Evolutionary conservation across 768 basidiomycete genomes (phyloP), one percentile per base, ranked within the genome.

Genomic region (Galerina sulciceps): DNA sequence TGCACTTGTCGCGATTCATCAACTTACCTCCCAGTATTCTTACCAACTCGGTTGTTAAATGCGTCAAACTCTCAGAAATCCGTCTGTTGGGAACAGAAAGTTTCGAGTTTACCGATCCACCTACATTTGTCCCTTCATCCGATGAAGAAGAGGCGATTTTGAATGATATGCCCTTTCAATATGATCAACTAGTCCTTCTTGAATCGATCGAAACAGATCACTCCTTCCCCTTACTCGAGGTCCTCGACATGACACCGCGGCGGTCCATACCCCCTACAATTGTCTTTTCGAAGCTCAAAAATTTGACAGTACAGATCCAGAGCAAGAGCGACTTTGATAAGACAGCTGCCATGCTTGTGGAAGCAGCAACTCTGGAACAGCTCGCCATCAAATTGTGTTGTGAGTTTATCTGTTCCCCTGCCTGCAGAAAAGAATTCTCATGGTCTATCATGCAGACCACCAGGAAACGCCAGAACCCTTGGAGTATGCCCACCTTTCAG

Each of bases 121-220:
- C 49, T 17, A 49, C 52, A 13, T 23, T 47, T 22, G 17, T 44
- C 10, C 35, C 50, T 23, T 14, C 34, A 18, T 23, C 51, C 38
- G 31, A 51, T 15, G 60, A 57, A 22, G 55, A 48, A 9, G 15
- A 11, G 11, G 58, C 38, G 10, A 49, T 59, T 18, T 4, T 31
- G 26, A 51, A 20, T 36, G 58, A 51, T 38, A 22, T 51, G 37
- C 49, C 58, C 13, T 49, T 59, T n/a, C 40, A 43, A 50, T 10
- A 49, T 18, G 58, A 53, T 31, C 40, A 59, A 20, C 37, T 56
- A 10, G 56, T 66, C 9, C 60, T 55, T 4, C 52, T 66, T 13
- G 65, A 66, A 55, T 61, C 62, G 17, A 57, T 66, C 40, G 55
- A 61, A 31, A 61, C 59, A 17, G 65, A 66, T 41, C 65, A 63